A percentile compares a stretch with the other conserved stretches of the same genome.
phyloP scores from a whole-genome alignment of 2,329 filamentous ascomycete genomes.

The Tolypocladium inflatum region DNA sequence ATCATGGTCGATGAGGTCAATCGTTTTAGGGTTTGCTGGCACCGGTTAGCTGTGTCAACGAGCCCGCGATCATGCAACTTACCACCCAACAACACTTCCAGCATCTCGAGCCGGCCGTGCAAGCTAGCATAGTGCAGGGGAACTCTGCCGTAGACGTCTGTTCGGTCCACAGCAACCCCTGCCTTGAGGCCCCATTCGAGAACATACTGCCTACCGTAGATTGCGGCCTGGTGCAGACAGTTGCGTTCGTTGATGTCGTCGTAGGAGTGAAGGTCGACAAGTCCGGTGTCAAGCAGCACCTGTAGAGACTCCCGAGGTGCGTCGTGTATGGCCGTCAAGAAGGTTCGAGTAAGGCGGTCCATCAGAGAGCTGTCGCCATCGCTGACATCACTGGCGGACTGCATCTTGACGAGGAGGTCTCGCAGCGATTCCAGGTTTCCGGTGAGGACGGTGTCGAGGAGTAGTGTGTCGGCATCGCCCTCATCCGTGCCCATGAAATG shows the following conservation, averaged over 20 bases:
- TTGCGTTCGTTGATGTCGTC: slow-evolving; percentile 98
- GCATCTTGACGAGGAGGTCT: slow-evolving; percentile 72
- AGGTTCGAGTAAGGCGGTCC: slow-evolving; percentile 81
- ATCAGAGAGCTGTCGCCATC: slow-evolving; percentile 47
- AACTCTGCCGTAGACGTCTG: slow-evolving; percentile 89
- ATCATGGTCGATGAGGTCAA: slow-evolving; percentile 87
- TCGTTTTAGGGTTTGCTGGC: slow-evolving; percentile 60
- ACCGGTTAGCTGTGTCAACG: slow-evolving; percentile 4
- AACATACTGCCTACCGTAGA: slow-evolving; percentile 77
- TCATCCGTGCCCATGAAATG: slow-evolving; percentile 69
- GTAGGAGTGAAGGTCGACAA: slow-evolving; percentile 85
- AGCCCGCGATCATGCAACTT: slow-evolving; percentile 10
- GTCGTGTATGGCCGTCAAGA: slow-evolving; percentile 81
- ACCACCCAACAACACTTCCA: slow-evolving; percentile 62
- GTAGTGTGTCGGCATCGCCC: slow-evolving; percentile 77
- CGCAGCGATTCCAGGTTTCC: slow-evolving; percentile 70
- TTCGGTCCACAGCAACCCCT: slow-evolving; percentile 66
- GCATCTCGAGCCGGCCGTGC: slow-evolving; percentile 80
- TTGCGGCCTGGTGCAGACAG: slow-evolving; percentile 91
- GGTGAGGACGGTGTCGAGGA: slow-evolving; percentile 76
- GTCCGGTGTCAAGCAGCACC: slow-evolving; percentile 66
- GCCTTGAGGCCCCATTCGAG: slow-evolving; percentile 65
- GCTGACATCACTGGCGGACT: slow-evolving; percentile 40
- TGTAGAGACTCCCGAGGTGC: slow-evolving; percentile 68
- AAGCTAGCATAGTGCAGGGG: slow-evolving; percentile 95